A percentile compares a stretch with the other conserved stretches of the same genome.
Conservation (phyloP, 2,329 filamentous ascomycete species). For the Bipolaris gigantea region DNA sequence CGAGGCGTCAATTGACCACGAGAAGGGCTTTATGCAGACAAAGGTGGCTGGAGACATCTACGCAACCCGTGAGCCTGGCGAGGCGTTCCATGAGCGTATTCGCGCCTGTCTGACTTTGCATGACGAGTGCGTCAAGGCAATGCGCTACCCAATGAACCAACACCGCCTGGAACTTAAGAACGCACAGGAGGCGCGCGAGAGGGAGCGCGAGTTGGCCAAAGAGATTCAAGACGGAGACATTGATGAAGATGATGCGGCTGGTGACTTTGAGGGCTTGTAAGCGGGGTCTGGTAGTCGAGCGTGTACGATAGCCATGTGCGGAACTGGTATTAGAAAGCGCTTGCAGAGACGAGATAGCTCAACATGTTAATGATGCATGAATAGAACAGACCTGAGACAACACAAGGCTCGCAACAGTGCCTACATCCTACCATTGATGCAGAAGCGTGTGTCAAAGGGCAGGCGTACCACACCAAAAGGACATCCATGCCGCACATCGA, state of each 20-base stretch:
- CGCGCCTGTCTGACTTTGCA: slow-evolving; percentile 87
- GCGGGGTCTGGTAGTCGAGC: slow-evolving; percentile 8
- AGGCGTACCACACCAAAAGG: background rate
- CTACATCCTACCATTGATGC: background rate
- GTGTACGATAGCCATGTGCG: slow-evolving; percentile 26
- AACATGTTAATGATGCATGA: slow-evolving; percentile 30
- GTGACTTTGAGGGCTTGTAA: slow-evolving; percentile 95
- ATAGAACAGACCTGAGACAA: slow-evolving; percentile 15
- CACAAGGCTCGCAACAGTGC: background rate
- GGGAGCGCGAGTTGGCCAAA: slow-evolving; percentile 95
- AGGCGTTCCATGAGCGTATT: slow-evolving; percentile 97
- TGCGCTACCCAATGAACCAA: slow-evolving; percentile 99
- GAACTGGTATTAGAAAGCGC: slow-evolving; percentile 28
- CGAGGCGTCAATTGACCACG: slow-evolving; percentile 89
- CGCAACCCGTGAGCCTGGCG: slow-evolving; percentile 89
- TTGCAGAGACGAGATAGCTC: slow-evolving; percentile 12
- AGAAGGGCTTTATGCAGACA: slow-evolving; percentile 97
- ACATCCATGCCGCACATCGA: slow-evolving; percentile 21
- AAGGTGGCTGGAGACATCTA: slow-evolving; percentile 96
- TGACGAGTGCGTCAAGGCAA: slow-evolving; percentile 98
- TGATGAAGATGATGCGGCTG: slow-evolving; percentile 93
- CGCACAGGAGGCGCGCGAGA: slow-evolving; percentile 94
- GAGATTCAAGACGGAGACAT: slow-evolving; percentile 98
- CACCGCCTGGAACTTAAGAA: slow-evolving; percentile 97
- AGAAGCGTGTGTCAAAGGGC: slow-evolving; percentile 5